phyloP scores from a whole-genome alignment of 805 yeast genomes.

The Cyberlindnera amylophila region DNA sequence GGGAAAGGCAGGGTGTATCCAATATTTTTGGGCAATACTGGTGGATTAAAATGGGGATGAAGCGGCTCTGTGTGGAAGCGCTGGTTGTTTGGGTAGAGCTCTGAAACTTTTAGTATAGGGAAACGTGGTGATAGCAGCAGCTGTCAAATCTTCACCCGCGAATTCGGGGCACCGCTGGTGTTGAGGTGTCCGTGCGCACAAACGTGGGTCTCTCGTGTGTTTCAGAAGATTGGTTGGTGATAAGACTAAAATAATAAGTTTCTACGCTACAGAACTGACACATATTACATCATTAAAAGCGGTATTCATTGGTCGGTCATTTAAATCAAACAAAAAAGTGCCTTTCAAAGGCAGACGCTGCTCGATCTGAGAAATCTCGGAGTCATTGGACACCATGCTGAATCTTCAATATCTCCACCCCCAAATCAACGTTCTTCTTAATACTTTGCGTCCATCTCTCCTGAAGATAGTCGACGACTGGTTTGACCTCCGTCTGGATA shows the following conservation, averaged over 20 bases:
- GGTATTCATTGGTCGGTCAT: too few relatives aligned
- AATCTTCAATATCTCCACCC: slow-evolving; percentile 31
- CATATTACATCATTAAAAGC: too few relatives aligned
- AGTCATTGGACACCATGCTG: slow-evolving; percentile 1
- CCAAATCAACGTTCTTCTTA: slow-evolving; percentile 31
- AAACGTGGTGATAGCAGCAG: slow-evolving; percentile 12
- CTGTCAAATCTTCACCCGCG: slow-evolving; percentile 2
- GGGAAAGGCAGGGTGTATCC: too few relatives aligned
- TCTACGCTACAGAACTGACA: background rate
- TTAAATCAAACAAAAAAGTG: too few relatives aligned
- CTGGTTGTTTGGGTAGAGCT: too few relatives aligned
- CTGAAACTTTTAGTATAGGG: background rate
- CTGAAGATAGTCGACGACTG: slow-evolving; percentile 41
- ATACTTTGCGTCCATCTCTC: slow-evolving; percentile 47
- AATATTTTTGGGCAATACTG: too few relatives aligned
- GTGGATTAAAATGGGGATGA: too few relatives aligned
- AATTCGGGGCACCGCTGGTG: slow-evolving; percentile 1
- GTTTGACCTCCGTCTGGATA: slow-evolving; percentile 41
- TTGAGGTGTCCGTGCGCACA: background rate
- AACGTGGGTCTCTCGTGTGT: background rate
- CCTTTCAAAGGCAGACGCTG: too few relatives aligned
- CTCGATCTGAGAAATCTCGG: too few relatives aligned
- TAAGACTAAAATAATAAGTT: too few relatives aligned
- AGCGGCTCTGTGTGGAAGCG: too few relatives aligned
- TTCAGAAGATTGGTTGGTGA: too few relatives aligned